Conservation (phyloP, 2,329 filamentous ascomycete species). For the Allantophomopsis cytisporea region DNA sequence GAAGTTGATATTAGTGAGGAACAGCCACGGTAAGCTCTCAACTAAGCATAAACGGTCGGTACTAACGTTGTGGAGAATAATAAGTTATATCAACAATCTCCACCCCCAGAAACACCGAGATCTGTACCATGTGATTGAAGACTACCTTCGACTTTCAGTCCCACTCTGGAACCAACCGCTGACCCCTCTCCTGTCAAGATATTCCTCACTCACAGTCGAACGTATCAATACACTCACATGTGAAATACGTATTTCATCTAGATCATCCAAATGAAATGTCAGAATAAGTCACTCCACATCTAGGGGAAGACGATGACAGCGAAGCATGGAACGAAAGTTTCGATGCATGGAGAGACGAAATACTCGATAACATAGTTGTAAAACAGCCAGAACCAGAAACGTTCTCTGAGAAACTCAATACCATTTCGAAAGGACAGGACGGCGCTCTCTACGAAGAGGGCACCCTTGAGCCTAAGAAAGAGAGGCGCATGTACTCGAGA, state of each 20-base stretch:
- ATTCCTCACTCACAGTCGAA: background rate
- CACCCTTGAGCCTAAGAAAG: background rate
- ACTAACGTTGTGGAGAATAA: constrained; percentile 17
- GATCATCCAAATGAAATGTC: constrained; percentile 13
- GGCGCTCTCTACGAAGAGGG: background rate
- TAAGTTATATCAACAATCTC: constrained; percentile 30
- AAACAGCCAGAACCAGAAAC: constrained; percentile 3
- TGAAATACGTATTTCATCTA: constrained; percentile 9
- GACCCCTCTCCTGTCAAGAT: constrained; percentile 1
- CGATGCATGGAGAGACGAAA: constrained; percentile 1
- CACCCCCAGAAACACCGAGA: constrained; percentile 20
- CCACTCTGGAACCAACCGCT: constrained; percentile 21
- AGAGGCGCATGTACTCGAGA: constrained; percentile 1
- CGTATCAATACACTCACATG: constrained; percentile 3
- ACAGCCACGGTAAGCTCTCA: constrained; percentile 5
- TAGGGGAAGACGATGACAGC: constrained; percentile 5
- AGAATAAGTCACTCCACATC: constrained; percentile 15
- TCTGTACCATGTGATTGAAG: constrained; percentile 24
- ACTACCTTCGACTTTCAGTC: constrained; percentile 17
- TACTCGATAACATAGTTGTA: background rate
- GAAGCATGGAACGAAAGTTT: constrained; percentile 2
- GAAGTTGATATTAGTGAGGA: constrained; percentile 19
- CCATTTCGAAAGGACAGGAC: background rate
- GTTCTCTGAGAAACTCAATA: constrained; percentile 1
- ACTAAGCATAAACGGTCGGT: background rate